Base-by-base conservation (phyloP, 768 basidiomycete species). In the Sporobolomyces pararoseus region DNA sequence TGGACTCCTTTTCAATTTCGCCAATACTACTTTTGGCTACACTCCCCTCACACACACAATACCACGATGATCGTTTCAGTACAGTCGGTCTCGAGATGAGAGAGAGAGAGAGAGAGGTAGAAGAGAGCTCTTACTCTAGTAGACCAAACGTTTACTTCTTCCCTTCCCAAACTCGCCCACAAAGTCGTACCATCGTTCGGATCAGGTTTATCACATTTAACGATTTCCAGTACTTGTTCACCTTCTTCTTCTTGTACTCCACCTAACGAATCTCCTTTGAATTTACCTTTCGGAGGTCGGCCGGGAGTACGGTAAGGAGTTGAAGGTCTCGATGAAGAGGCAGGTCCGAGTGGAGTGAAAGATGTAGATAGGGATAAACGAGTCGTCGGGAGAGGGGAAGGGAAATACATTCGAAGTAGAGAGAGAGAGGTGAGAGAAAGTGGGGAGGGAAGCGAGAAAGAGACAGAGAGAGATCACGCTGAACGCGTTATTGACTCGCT, bases 21-120 rank as follows among this genome's bases (percentile, higher is more conserved):
- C 73, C 35, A 74, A 63, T 13, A 73, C 72, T 34, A 70, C 72
- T 25, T 73, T 73, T 7, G 72, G 72, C 72, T 73, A 58, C n/a
- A n/a, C n/a, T n/a, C n/a, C n/a, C n/a, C n/a, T n/a, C n/a, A n/a
- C n/a, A n/a, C n/a, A n/a, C n/a, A n/a, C n/a, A n/a, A n/a, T n/a
- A n/a, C n/a, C n/a, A n/a, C n/a, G n/a, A n/a, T n/a, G n/a, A n/a
- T n/a, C n/a, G n/a, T n/a, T n/a, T n/a, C n/a, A n/a, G n/a, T n/a
- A n/a, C n/a, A n/a, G n/a, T n/a, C n/a, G n/a, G n/a, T n/a, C n/a
- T n/a, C 21, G 23, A 29, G 39, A 17, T 25, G 54, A 12, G 17
- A 7, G 23, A 23, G 44, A 4, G 12, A 3, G 50, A 50, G 32
- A 4, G 29, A 0, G 9, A 21, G 29, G 32, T 52, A 19, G n/a